Percentiles rank a stretch among this genome's conserved stretches.
Evolutionary conservation across 2,329 filamentous ascomycete species (phyloP).

Genomic region (Dactylonectria estremocensis): DNA sequence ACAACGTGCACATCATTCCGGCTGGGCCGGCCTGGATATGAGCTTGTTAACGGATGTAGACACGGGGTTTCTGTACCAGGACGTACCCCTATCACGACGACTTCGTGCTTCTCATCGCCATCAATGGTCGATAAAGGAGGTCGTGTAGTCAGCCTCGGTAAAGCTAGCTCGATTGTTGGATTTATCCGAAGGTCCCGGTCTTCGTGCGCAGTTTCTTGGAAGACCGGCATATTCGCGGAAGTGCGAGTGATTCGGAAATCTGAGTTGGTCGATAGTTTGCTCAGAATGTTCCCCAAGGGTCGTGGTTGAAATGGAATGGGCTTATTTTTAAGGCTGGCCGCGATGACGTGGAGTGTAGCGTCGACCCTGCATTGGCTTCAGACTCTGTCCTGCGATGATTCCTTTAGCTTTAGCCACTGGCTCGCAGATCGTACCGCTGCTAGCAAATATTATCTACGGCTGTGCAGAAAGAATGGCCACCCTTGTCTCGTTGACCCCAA

Average conservation of each 20-base stretch:
- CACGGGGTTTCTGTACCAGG: neutral
- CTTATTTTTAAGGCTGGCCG: neutral
- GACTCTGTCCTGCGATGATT: neutral
- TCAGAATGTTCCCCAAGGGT: neutral
- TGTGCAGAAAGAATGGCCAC: neutral
- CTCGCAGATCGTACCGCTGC: neutral
- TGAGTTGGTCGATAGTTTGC: neutral
- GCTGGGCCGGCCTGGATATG: slow-evolving; percentile 7
- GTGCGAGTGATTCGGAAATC: neutral
- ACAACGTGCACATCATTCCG: slow-evolving; percentile 9
- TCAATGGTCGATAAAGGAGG: neutral
- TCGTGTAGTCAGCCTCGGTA: slow-evolving; percentile 3
- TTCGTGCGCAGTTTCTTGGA: slow-evolving; percentile 7
- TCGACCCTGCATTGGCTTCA: neutral
- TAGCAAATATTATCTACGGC: neutral
- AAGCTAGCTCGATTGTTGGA: neutral
- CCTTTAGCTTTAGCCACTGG: neutral
- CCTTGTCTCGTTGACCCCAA: no score
- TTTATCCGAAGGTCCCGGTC: slow-evolving; percentile 4
- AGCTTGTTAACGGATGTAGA: slow-evolving; percentile 1
- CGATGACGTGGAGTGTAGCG: neutral
- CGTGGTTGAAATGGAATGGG: neutral
- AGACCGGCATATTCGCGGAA: slow-evolving; percentile 10
- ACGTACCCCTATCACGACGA: slow-evolving; percentile 17
- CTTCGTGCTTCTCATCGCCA: slow-evolving; percentile 3